These are phyloP conservation scores for Suhomyces sp. DNA, from an alignment of 805 yeast species.

Conservation along the genomic window DNA sequence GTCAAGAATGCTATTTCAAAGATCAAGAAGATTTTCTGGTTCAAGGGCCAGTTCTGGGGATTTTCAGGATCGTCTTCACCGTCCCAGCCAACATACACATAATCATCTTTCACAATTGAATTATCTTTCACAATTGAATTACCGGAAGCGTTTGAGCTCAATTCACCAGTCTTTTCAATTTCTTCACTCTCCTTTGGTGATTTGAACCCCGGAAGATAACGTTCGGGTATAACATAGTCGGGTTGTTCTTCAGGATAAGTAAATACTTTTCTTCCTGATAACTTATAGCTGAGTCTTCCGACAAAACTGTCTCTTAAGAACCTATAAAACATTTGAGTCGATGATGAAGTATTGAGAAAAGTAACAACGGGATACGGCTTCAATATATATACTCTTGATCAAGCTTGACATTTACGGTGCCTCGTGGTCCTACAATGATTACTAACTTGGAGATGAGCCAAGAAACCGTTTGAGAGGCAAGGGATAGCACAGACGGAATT, in stretches of 20 bases:
- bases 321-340: background rate
- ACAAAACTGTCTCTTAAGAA: conserved; percentile 32
- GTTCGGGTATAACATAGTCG: conserved; percentile 16
- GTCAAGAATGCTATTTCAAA: conserved; percentile 44
- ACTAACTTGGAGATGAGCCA: background rate
- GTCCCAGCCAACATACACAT: conserved; percentile 28
- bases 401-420: background rate
- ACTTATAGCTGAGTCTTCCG: conserved; percentile 27
- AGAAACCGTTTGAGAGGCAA: background rate
- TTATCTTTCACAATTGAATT: background rate
- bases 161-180: background rate
- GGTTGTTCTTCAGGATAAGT: conserved; percentile 15
- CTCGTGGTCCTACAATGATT: background rate
- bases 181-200: background rate
- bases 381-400: background rate
- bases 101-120: background rate
- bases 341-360: background rate
- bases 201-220: conserved; percentile 7
- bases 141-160: background rate
- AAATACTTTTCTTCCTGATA: conserved; percentile 24
- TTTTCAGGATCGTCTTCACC: conserved; percentile 51
- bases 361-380: background rate
- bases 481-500: background rate
- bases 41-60: conserved; percentile 55
- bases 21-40: conserved; percentile 37